Conservation (phyloP, 2,329 filamentous ascomycete genomes). For the Xylogone sp. region DNA sequence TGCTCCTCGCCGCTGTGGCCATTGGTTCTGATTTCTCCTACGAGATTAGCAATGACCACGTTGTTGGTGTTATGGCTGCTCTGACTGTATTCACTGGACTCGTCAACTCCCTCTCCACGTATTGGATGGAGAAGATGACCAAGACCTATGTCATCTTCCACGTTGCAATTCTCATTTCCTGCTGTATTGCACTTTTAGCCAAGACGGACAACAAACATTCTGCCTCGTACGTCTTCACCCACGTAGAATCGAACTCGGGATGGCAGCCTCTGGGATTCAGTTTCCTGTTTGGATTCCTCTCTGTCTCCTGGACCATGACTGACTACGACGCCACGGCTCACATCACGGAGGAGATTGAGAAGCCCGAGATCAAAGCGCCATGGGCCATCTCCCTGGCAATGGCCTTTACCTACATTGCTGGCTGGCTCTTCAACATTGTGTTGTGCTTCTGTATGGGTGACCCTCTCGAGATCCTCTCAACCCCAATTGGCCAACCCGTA, state of each 20-base stretch:
- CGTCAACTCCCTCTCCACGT: slow-evolving; percentile 53
- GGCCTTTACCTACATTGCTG: slow-evolving; percentile 50
- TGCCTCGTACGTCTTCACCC: slow-evolving; percentile 50
- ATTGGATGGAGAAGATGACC: slow-evolving; percentile 56
- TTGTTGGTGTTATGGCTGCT: slow-evolving; percentile 52
- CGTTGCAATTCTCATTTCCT: slow-evolving; percentile 46
- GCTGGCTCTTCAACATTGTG: slow-evolving; percentile 56
- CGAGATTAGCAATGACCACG: slow-evolving; percentile 40
- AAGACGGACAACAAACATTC: slow-evolving; percentile 47
- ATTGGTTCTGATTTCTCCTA: slow-evolving; percentile 46
- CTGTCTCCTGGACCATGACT: slow-evolving; percentile 58
- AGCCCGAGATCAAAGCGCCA: slow-evolving; percentile 48
- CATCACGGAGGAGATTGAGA: slow-evolving; percentile 49
- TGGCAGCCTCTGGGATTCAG: slow-evolving; percentile 52
- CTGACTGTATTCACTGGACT: slow-evolving; percentile 47
- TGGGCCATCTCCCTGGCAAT: slow-evolving; percentile 54
- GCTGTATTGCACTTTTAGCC: slow-evolving; percentile 46
- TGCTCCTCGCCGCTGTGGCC: slow-evolving; percentile 52
- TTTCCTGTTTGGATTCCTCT: slow-evolving; percentile 58
- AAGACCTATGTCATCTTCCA: slow-evolving; percentile 56
- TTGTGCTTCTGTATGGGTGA: slow-evolving; percentile 55
- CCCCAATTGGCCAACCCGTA: slow-evolving; percentile 47
- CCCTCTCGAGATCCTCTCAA: slow-evolving; percentile 41
- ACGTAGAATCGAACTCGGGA: slow-evolving; percentile 46
- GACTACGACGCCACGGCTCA: slow-evolving; percentile 45